A percentile compares a stretch with the other conserved stretches of the same genome.
These are phyloP conservation scores for Cladosporium sp. DNA, from an alignment of 2,329 filamentous ascomycete genomes.

Conservation along the genomic window DNA sequence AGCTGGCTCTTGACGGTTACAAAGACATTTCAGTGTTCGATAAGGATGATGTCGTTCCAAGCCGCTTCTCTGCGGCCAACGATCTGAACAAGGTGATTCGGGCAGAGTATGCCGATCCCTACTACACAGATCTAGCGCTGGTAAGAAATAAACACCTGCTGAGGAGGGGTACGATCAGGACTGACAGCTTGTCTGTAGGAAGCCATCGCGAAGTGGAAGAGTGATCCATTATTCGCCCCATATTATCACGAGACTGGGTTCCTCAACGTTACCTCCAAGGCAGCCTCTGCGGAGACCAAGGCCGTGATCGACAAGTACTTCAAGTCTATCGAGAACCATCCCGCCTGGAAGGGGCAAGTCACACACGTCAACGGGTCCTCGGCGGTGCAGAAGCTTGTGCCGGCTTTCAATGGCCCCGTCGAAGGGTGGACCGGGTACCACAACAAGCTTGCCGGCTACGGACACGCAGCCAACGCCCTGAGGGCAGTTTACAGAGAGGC, in stretches of 20 bases:
- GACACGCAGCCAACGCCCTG: no score
- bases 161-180: no score
- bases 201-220: not conserved
- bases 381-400: no score
- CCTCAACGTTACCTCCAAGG: not conserved
- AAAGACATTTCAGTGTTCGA: not conserved
- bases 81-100: slow-evolving; percentile 42
- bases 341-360: not conserved
- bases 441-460: no score
- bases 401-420: no score
- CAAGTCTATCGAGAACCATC: not conserved
- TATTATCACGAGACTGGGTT: not conserved
- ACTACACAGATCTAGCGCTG: slow-evolving; percentile 64
- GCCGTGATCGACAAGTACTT: not conserved
- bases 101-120: slow-evolving; percentile 70
- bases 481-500: no score
- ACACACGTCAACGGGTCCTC: no score
- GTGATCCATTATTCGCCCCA: not conserved
- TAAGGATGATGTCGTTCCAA: not conserved
- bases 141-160: not conserved
- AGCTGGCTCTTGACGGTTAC: not conserved
- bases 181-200: not conserved
- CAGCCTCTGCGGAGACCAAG: not conserved
- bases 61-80: not conserved
- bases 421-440: no score